phyloP scores from a whole-genome alignment of 2,329 filamentous ascomycete species.

The Blastomyces silverae region DNA sequence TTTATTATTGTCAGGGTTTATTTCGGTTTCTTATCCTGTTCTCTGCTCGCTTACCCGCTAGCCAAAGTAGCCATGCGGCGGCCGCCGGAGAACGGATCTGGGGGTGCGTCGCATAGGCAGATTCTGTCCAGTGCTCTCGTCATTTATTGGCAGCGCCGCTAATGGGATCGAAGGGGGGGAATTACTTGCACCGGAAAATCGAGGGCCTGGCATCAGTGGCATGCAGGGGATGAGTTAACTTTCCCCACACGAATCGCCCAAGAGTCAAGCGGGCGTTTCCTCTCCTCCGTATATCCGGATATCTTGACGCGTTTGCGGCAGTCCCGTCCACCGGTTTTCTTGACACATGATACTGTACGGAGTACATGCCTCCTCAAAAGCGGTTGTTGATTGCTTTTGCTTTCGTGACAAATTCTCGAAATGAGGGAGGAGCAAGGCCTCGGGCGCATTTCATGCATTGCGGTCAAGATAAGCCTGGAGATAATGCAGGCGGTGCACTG shows the following conservation, averaged over 20 bases:
- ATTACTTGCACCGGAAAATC: neutral
- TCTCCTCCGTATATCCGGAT: too few species aligned
- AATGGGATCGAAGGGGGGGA: neutral
- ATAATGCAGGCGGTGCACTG: constrained; percentile 1
- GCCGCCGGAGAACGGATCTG: neutral
- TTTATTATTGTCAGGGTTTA: constrained; percentile 8
- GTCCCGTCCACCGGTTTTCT: neutral
- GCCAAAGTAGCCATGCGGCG: constrained; percentile 1
- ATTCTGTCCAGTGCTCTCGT: neutral
- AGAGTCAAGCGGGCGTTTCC: neutral
- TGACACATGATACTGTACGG: neutral
- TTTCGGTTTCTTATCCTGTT: constrained; percentile 8
- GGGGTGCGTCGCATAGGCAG: neutral
- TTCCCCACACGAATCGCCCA: neutral
- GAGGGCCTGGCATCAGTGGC: neutral
- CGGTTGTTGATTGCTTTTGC: neutral
- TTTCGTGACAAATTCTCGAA: neutral
- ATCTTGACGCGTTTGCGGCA: neutral
- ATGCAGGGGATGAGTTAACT: neutral
- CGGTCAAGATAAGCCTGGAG: neutral
- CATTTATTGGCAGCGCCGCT: neutral
- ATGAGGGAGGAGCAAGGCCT: neutral
- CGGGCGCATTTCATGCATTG: neutral
- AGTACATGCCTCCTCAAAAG: neutral
- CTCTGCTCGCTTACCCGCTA: constrained; percentile 7